Evolutionary conservation across 176 grass and related monocot species (phyloP), one percentile per base, ranked within the genome.

Genomic region (Calamus simplicifolius): DNA sequence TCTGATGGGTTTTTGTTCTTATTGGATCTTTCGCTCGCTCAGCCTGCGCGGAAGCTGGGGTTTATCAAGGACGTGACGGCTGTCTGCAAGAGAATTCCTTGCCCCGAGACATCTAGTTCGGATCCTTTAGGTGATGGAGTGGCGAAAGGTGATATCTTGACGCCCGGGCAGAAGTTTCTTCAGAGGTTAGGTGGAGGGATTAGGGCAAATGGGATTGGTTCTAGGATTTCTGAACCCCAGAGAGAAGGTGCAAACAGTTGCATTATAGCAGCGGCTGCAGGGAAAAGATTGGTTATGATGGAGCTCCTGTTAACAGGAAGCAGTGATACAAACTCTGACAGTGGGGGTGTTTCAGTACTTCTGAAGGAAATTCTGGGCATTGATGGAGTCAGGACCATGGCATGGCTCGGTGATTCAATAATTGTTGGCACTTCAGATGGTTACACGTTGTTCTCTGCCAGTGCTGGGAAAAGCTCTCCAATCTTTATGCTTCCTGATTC

Each of bases 401-500:
- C 87, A 27, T 97, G 87, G 92, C 74, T 85, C 1, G 82, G 80
- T 6, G 73, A 88, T 26, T 85, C 87, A 0, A 73, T 97, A 30
- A 74, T 97, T 56, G 68, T 90, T 3, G 92, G 78, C 50, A 78
- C 84, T 43, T 66, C 59, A 30, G 70, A 72, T 0, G 86, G 83
- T 4, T 97, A 91, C 73, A 81, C 77, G 4, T 38, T 91, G 54
- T 74, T 85, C 63, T 85, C 75, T 13, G 54, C 27, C 29, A 63
- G 18, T 48, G 58, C 31, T 15, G 57, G 75, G 4, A 80, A 74
- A 69, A 67, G 17, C 3, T 64, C 56, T 29, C 76, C 85, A 23
- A 75, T 97, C 52, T 91, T 97, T 75, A 53, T 69, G 0, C 84
- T 97, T 64, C 92, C 92, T 0, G 87, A 97, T 52, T 91, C 78